Evolutionary conservation across 164 flowering plant species (phyloP).

Genomic region (Malania oleifera): DNA sequence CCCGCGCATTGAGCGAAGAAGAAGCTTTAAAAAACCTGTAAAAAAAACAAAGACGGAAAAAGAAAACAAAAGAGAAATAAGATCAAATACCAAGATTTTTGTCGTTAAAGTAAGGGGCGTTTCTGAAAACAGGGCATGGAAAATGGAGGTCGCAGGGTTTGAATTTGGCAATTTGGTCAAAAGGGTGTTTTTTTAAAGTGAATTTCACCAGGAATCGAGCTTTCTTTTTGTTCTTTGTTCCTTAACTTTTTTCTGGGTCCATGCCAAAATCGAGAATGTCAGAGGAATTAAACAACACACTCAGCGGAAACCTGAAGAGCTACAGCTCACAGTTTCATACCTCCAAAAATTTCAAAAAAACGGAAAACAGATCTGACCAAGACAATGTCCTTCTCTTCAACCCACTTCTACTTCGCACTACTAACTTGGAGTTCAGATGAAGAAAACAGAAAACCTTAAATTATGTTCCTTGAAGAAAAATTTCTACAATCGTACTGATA

Average conservation of each 20-base stretch:
- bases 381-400: neutral
- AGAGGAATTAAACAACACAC: neutral
- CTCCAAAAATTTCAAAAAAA: no score
- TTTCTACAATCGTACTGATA: neutral
- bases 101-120: constrained; percentile 23
- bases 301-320: neutral
- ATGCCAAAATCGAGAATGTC: neutral
- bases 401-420: neutral
- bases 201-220: constrained; percentile 14
- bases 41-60: constrained; percentile 8
- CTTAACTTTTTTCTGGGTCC: neutral
- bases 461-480: neutral
- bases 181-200: constrained; percentile 1
- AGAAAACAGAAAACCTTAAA: neutral
- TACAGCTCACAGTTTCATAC: neutral
- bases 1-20: neutral
- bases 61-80: constrained; percentile 4
- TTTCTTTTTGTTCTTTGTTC: constrained; percentile 21
- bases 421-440: no score
- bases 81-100: constrained; percentile 24
- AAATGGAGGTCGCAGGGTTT: constrained; percentile 22
- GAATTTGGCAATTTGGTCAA: constrained; percentile 16
- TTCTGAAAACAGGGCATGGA: constrained; percentile 5
- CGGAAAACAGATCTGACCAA: constrained; percentile 7
- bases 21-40: neutral